These are phyloP conservation scores for Umbilicus rupestris DNA, from an alignment of 164 flowering plant species.

Conservation along the genomic window DNA sequence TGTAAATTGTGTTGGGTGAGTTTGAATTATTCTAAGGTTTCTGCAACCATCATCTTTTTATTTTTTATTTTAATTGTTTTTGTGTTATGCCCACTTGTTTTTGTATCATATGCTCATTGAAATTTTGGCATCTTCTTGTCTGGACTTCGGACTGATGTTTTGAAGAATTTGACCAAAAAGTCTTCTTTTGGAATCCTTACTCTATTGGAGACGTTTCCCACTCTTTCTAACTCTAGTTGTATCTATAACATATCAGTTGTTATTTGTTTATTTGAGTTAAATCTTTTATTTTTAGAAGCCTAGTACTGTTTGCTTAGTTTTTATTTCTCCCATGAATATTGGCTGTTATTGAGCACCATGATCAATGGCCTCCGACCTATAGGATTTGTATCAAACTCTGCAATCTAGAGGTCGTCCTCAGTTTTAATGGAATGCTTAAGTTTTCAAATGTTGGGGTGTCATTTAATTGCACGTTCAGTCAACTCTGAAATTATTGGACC, in stretches of 20 bases:
- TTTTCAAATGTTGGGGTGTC: neutral
- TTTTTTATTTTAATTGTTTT: neutral
- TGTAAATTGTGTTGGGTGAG: no score
- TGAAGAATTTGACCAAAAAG: neutral
- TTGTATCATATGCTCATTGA: neutral
- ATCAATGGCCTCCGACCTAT: no score
- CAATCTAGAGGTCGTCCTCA: neutral
- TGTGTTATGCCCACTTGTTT: no score
- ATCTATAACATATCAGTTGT: no score
- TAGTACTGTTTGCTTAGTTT: neutral
- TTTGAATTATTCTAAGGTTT: no score
- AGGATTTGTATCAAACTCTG: neutral
- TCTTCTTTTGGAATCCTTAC: neutral
- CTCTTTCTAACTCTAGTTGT: neutral
- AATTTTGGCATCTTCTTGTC: neutral
- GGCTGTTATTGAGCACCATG: neutral
- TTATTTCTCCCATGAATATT: neutral
- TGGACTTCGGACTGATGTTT: neutral
- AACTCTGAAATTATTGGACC: neutral
- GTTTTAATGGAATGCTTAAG: neutral
- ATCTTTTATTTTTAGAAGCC: neutral
- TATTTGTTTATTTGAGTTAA: no score
- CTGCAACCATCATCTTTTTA: no score
- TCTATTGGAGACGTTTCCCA: neutral
- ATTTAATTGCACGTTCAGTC: neutral